Conservation (phyloP, 2,329 filamentous ascomycete genomes). For the Stagonosporopsis tanaceti region DNA sequence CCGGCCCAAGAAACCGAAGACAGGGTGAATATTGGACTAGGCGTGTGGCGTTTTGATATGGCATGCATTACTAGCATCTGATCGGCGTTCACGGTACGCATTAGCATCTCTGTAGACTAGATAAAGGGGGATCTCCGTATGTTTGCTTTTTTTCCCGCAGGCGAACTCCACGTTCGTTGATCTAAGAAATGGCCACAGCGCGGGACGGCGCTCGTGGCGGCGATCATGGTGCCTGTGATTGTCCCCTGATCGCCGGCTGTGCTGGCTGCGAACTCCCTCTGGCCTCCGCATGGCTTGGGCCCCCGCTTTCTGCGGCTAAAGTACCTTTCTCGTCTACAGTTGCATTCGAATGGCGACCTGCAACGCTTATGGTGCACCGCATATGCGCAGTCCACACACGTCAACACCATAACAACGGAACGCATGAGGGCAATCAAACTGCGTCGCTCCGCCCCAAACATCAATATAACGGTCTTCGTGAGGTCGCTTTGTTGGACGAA, state of each 20-base stretch:
- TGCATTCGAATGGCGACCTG: slow-evolving; percentile 17
- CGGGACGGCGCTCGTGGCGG: slow-evolving; percentile 25
- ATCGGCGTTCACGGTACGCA: slow-evolving; percentile 9
- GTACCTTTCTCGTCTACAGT: slow-evolving; percentile 17
- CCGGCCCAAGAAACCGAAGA: slow-evolving; percentile 37
- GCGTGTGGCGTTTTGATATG: slow-evolving; percentile 1
- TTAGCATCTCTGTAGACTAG: slow-evolving; percentile 10
- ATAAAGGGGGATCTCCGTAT: slow-evolving; percentile 12
- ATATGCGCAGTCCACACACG: slow-evolving; percentile 9
- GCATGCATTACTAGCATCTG: slow-evolving; percentile 9
- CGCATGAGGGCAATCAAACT: slow-evolving; percentile 8
- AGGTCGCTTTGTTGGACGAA: not conserved
- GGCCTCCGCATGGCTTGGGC: slow-evolving; percentile 6
- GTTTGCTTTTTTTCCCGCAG: slow-evolving; percentile 11
- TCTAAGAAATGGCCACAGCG: slow-evolving; percentile 20
- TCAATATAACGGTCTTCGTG: slow-evolving; percentile 13
- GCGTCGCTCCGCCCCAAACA: slow-evolving; percentile 5
- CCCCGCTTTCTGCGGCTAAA: slow-evolving; percentile 6
- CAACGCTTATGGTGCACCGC: slow-evolving; percentile 14
- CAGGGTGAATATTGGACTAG: slow-evolving; percentile 21
- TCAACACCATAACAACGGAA: slow-evolving; percentile 17
- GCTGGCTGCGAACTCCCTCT: slow-evolving; percentile 1
- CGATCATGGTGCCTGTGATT: slow-evolving; percentile 28
- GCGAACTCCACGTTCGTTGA: slow-evolving; percentile 6
- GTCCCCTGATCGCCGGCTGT: slow-evolving; percentile 15